Evolutionary conservation across 2,329 filamentous ascomycete species (phyloP).

Genomic region (Epichloe gansuensis): DNA sequence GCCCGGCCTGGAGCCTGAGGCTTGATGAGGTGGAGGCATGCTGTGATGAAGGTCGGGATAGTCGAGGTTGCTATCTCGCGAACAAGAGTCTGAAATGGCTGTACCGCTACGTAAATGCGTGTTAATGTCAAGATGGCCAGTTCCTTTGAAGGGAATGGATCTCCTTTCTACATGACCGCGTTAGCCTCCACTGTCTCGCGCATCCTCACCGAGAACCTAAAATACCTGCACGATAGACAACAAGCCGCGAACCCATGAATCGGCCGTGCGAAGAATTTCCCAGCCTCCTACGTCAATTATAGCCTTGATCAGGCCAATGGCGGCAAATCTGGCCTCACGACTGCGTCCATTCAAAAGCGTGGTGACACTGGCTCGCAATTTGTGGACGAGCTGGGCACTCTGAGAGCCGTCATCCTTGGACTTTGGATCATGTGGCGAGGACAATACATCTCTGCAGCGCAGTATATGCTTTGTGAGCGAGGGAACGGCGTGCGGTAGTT

Average conservation of each 20-base stretch:
- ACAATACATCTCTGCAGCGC: constrained; percentile 47
- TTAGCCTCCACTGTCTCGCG: background rate
- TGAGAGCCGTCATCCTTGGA: constrained; percentile 52
- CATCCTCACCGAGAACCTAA: background rate
- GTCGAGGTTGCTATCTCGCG: constrained; percentile 81
- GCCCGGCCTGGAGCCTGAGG: constrained; percentile 20
- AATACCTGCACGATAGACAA: constrained; percentile 60
- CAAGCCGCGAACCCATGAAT: constrained; percentile 66
- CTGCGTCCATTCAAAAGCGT: constrained; percentile 67
- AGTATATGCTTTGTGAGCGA: constrained; percentile 50
- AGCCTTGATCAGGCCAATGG: constrained; percentile 66
- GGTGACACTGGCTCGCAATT: constrained; percentile 65
- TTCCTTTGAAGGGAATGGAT: constrained; percentile 62
- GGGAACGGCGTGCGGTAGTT: constrained; percentile 62
- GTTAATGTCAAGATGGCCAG: constrained; percentile 65
- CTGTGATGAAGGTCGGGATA: constrained; percentile 58
- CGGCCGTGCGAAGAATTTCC: constrained; percentile 61
- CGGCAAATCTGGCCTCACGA: constrained; percentile 62
- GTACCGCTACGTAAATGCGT: constrained; percentile 71
- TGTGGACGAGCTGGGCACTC: constrained; percentile 59
- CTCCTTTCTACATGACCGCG: constrained; percentile 49
- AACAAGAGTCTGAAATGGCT: constrained; percentile 68
- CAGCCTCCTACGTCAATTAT: constrained; percentile 72
- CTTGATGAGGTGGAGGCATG: constrained; percentile 56
- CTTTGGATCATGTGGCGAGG: constrained; percentile 46